phyloP scores from a whole-genome alignment of 768 basidiomycete species.

The Pleurotus djamor region DNA sequence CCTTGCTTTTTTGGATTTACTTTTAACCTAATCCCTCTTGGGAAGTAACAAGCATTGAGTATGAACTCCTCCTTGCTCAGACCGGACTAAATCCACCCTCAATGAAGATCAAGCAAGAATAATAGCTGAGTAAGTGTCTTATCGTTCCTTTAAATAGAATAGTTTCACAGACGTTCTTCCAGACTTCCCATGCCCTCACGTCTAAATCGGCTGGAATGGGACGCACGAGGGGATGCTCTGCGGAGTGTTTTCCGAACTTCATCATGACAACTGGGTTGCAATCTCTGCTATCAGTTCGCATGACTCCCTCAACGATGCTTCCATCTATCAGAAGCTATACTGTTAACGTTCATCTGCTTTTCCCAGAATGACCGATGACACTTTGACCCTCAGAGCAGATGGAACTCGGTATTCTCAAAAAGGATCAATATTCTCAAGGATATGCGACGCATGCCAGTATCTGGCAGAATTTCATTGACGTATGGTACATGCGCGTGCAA shows the following conservation, averaged over 20 bases:
- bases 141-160: too few relatives aligned
- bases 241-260: neutral
- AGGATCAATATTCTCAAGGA: neutral
- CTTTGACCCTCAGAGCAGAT: neutral
- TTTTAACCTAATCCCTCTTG: too few relatives aligned
- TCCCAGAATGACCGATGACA: neutral
- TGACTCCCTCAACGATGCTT: neutral
- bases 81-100: too few relatives aligned
- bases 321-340: slow-evolving; percentile 1
- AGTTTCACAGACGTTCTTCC: too few relatives aligned
- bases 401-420: neutral
- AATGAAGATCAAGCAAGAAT: too few relatives aligned
- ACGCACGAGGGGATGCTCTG: neutral
- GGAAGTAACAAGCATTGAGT: too few relatives aligned
- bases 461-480: neutral
- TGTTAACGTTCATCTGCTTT: too few relatives aligned
- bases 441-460: neutral
- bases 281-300: neutral
- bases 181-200: too few relatives aligned
- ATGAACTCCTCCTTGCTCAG: too few relatives aligned
- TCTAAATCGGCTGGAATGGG: neutral
- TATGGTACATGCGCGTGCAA: neutral
- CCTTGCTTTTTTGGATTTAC: too few relatives aligned
- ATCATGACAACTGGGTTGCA: neutral
- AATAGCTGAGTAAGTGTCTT: too few relatives aligned